A percentile compares a stretch with the other conserved stretches of the same genome.
Conservation (phyloP, 345 rosid species). For the Tarenaya hassleriana region DNA sequence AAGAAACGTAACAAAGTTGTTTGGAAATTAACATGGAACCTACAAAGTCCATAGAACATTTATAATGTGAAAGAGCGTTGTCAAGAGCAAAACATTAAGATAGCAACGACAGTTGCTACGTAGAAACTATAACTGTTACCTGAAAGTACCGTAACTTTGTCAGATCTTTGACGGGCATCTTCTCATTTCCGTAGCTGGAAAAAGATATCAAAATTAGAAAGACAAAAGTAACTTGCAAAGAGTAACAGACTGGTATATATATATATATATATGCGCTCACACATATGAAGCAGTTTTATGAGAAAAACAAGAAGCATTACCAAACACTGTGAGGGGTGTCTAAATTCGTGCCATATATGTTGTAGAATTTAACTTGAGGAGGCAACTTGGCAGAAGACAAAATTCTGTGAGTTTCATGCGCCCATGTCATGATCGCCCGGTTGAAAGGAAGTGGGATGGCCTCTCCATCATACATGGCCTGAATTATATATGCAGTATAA, state of each 20-base stretch:
- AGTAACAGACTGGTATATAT: not conserved
- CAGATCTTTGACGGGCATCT: constrained; percentile 56
- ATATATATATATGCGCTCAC: too few relatives aligned
- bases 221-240: not conserved
- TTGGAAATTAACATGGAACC: too few relatives aligned
- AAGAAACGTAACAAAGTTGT: not conserved
- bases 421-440: constrained; percentile 81
- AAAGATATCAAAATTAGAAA: constrained; percentile 11
- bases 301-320: constrained; percentile 38
- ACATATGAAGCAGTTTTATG: too few relatives aligned
- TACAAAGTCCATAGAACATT: too few relatives aligned
- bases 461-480: constrained; percentile 64
- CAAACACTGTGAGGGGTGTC: constrained; percentile 90
- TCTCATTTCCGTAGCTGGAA: constrained; percentile 83
- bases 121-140: constrained; percentile 34
- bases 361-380: constrained; percentile 77
- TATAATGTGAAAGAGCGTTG: too few relatives aligned
- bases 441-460: constrained; percentile 73
- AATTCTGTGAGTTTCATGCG: constrained; percentile 53
- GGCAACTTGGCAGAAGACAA: constrained; percentile 68
- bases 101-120: constrained; percentile 8
- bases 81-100: too few relatives aligned
- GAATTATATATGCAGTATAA: constrained; percentile 9
- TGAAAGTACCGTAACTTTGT: constrained; percentile 48
- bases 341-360: constrained; percentile 72